A percentile compares a stretch with the other conserved stretches of the same genome.
Evolutionary conservation across 495 filamentous ascomycete species (phyloP).

Genomic region (Daldinia childiae): DNA sequence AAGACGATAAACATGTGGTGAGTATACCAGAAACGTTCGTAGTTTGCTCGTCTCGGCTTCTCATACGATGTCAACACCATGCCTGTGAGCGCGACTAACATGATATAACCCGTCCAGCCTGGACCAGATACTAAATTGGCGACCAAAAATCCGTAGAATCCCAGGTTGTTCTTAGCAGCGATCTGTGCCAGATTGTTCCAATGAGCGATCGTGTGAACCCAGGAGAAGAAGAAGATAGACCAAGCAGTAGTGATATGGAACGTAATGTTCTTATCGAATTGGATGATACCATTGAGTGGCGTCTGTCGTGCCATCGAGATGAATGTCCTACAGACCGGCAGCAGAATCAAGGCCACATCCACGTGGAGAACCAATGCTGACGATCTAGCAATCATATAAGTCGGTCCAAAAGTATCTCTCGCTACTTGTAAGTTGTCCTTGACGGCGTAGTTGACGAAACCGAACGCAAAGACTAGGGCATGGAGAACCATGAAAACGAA

Average conservation of each 20-base stretch:
- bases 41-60: slow-evolving; percentile 73
- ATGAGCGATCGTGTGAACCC: slow-evolving; percentile 81
- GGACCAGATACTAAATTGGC: slow-evolving; percentile 78
- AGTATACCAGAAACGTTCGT: slow-evolving; percentile 83
- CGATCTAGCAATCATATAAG: slow-evolving; percentile 75
- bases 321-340: slow-evolving; percentile 81
- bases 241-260: slow-evolving; percentile 83
- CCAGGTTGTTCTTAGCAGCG: slow-evolving; percentile 72
- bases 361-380: slow-evolving; percentile 77
- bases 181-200: slow-evolving; percentile 83
- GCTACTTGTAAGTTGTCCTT: slow-evolving; percentile 74
- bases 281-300: slow-evolving; percentile 78
- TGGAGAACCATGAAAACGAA: slow-evolving; percentile 73
- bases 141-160: slow-evolving; percentile 74
- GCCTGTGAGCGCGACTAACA: slow-evolving; percentile 73
- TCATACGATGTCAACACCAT: slow-evolving; percentile 77
- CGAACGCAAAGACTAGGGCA: slow-evolving; percentile 74
- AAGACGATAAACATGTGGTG: slow-evolving; percentile 82
- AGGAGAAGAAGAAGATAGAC: slow-evolving; percentile 84
- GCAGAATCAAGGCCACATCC: slow-evolving; percentile 77
- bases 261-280: slow-evolving; percentile 83
- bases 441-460: slow-evolving; percentile 77
- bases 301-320: slow-evolving; percentile 79
- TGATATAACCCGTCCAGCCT: slow-evolving; percentile 82
- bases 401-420: slow-evolving; percentile 70